These are phyloP conservation scores for Globisporangium okanoganense DNA, from an alignment of 352 stramenopile genomes.

Conservation along the genomic window DNA sequence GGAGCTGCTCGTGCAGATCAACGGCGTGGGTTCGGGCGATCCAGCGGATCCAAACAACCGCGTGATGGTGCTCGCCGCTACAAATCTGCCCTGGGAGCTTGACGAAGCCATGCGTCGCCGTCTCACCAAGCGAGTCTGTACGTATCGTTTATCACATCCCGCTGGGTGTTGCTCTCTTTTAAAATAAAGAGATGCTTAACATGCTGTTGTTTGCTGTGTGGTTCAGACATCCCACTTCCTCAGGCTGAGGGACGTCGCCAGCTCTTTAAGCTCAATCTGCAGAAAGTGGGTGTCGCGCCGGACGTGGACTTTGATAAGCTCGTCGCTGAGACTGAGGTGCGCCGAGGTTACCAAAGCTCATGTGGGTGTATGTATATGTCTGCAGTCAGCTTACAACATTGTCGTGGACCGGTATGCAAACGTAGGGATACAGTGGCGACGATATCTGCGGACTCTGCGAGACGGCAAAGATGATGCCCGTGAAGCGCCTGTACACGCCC, in stretches of 20 bases:
- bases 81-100: constrained; percentile 96
- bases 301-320: constrained; percentile 78
- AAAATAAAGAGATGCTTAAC: not conserved
- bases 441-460: constrained; percentile 61
- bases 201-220: not conserved
- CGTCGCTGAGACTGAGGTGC: constrained; percentile 62
- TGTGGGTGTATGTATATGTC: too few species aligned
- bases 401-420: not conserved
- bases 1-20: constrained; percentile 97
- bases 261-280: constrained; percentile 77
- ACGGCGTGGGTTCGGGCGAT: constrained; percentile 69
- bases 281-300: constrained; percentile 69
- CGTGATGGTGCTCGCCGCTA: constrained; percentile 94
- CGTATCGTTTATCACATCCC: not conserved
- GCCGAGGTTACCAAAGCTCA: not conserved
- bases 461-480: constrained; percentile 77
- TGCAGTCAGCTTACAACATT: constrained; percentile 13
- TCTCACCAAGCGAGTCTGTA: constrained; percentile 95
- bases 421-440: constrained; percentile 50
- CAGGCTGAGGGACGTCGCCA: constrained; percentile 48
- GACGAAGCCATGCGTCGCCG: constrained; percentile 94
- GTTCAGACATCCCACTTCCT: constrained; percentile 56
- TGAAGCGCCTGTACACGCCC: constrained; percentile 74
- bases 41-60: constrained; percentile 27
- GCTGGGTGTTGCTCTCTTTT: not conserved